A percentile compares a stretch with the other conserved stretches of the same genome.
phyloP scores from a whole-genome alignment of 2,329 filamentous ascomycete genomes.

The Aspergillus floridensis region DNA sequence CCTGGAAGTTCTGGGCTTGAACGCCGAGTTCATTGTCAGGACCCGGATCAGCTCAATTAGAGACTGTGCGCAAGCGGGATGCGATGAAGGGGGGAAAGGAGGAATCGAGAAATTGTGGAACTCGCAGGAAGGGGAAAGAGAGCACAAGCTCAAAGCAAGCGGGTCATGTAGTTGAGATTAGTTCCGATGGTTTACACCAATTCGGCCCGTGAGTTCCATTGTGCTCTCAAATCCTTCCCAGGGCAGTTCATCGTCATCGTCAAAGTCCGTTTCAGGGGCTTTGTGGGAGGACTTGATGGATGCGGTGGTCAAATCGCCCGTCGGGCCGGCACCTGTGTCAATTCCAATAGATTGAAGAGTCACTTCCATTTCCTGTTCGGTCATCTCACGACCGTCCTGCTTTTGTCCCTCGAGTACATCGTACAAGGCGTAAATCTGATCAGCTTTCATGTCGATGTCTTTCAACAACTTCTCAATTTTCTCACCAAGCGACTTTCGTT shows the following conservation, averaged over 20 bases:
- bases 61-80: background rate
- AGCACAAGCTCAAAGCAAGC: background rate
- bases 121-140: background rate
- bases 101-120: background rate
- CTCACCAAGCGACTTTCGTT: conserved; percentile 60
- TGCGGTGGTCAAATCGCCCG: conserved; percentile 28
- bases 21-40: background rate
- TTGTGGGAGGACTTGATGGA: conserved; percentile 29
- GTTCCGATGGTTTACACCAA: conserved; percentile 19
- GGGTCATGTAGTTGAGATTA: conserved; percentile 1
- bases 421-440: conserved; percentile 78
- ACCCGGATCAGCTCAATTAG: background rate
- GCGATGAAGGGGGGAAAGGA: too few species aligned
- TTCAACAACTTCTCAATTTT: conserved; percentile 62
- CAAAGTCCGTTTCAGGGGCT: conserved; percentile 23
- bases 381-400: conserved; percentile 61
- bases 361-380: conserved; percentile 61
- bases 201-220: conserved; percentile 37
- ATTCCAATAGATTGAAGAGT: conserved; percentile 54
- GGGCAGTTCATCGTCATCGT: conserved; percentile 41
- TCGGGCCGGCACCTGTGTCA: conserved; percentile 20
- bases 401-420: conserved; percentile 82
- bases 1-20: background rate
- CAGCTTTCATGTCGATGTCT: conserved; percentile 68
- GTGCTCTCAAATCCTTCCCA: conserved; percentile 47